Evolutionary conservation across 805 yeast genomes (phyloP).

Genomic region (Cyberlindnera lachancei): DNA sequence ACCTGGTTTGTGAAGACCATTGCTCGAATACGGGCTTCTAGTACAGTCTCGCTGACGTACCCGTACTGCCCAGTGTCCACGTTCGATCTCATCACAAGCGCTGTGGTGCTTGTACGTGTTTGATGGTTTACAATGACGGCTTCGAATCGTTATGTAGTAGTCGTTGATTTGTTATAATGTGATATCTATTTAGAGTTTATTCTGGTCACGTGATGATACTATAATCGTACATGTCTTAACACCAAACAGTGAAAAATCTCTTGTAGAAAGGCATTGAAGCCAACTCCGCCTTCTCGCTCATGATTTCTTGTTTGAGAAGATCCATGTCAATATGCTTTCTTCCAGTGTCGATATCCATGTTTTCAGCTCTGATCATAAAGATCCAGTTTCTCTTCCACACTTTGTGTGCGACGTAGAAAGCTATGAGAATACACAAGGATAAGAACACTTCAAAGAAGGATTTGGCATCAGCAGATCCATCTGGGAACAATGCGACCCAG

Average conservation of each 20-base stretch:
- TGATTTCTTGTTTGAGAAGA: slow-evolving; percentile 41
- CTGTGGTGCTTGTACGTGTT: too few species aligned
- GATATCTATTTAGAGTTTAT: too few species aligned
- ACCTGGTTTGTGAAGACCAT: too few species aligned
- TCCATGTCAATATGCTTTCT: slow-evolving; percentile 53
- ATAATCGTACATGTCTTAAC: slow-evolving; percentile 15
- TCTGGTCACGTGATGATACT: too few species aligned
- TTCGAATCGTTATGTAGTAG: too few species aligned
- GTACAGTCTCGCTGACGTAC: too few species aligned
- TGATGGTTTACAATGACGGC: too few species aligned
- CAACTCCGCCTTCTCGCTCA: slow-evolving; percentile 40
- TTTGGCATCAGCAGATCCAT: slow-evolving; percentile 41
- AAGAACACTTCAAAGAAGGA: slow-evolving; percentile 61
- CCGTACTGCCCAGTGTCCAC: too few species aligned
- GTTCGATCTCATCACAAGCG: too few species aligned
- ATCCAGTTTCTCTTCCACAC: slow-evolving; percentile 38
- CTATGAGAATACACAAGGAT: slow-evolving; percentile 55
- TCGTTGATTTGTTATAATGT: too few species aligned
- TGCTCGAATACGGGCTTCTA: too few species aligned
- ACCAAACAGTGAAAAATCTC: slow-evolving; percentile 39
- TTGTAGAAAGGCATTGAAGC: slow-evolving; percentile 39
- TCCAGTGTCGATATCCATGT: slow-evolving; percentile 28
- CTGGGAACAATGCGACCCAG: slow-evolving; percentile 78
- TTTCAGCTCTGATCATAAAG: slow-evolving; percentile 35
- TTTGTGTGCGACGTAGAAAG: slow-evolving; percentile 52